Evolutionary conservation across 2,329 filamentous ascomycete genomes (phyloP).

Genomic region (Exutisphaerella laricina): DNA sequence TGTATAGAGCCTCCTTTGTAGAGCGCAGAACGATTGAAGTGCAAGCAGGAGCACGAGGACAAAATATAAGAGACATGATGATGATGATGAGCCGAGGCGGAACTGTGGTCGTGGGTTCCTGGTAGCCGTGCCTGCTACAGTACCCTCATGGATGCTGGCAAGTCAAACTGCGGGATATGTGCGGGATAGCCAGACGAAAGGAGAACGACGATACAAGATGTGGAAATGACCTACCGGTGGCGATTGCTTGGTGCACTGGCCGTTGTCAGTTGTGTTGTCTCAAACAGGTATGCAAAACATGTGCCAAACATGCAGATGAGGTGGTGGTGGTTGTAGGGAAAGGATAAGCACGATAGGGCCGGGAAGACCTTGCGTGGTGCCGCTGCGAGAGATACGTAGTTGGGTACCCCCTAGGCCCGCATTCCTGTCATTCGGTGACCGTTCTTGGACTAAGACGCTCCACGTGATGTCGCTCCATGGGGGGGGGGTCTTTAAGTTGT

Average conservation of each 20-base stretch:
- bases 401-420: no score
- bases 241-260: no score
- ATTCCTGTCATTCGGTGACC: neutral
- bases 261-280: no score
- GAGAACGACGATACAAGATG: no score
- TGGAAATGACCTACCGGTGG: neutral
- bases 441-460: no score
- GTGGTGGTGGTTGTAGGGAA: neutral
- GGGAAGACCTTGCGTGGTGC: neutral
- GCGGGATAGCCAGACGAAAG: no score
- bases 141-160: neutral
- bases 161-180: neutral
- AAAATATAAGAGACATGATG: constrained; percentile 1
- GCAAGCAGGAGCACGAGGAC: neutral
- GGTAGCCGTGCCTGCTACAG: no score
- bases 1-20: constrained; percentile 7
- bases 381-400: neutral
- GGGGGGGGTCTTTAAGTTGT: no score
- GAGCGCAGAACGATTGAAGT: neutral
- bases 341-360: neutral
- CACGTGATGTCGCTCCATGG: no score
- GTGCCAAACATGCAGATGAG: neutral
- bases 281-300: constrained; percentile 6
- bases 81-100: no score
- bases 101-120: no score